Evolutionary conservation across 495 filamentous ascomycete species (phyloP).

Genomic region (Penicillium chermesinum): DNA sequence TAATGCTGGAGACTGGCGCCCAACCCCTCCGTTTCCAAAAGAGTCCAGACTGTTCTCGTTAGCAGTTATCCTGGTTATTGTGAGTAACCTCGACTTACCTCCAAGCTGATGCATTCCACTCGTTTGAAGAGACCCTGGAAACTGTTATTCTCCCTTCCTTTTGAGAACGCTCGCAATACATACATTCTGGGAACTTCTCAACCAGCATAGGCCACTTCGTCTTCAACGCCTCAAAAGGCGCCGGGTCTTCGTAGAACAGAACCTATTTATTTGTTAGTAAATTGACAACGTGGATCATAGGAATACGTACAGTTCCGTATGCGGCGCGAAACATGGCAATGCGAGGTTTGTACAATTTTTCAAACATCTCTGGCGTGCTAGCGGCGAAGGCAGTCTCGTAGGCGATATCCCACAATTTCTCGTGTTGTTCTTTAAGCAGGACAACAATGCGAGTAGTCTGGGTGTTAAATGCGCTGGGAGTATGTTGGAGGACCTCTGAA

Average conservation of each 20-base stretch:
- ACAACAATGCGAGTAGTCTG: conserved; percentile 27
- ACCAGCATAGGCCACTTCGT: conserved; percentile 34
- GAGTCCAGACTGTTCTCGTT: conserved; percentile 49
- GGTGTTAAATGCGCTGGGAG: conserved; percentile 29
- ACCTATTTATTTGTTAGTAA: conserved; percentile 23
- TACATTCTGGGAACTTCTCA: conserved; percentile 12
- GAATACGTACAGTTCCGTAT: conserved; percentile 15
- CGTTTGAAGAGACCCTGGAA: conserved; percentile 51
- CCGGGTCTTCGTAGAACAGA: conserved; percentile 60
- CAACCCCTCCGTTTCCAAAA: conserved; percentile 63
- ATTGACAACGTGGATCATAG: not conserved
- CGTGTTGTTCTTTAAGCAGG: conserved; percentile 27
- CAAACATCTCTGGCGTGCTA: conserved; percentile 43
- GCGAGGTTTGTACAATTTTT: conserved; percentile 26
- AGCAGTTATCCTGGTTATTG: not conserved
- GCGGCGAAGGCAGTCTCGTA: conserved; percentile 38
- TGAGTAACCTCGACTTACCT: conserved; percentile 6
- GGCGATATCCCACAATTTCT: conserved; percentile 27
- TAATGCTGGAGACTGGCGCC: conserved; percentile 74
- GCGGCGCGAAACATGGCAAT: conserved; percentile 11
- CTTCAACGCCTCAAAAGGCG: conserved; percentile 46
- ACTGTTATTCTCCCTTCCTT: not conserved
- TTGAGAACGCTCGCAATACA: conserved; percentile 15
- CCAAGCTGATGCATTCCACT: conserved; percentile 63
- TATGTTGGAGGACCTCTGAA: conserved; percentile 16